Base-by-base conservation (phyloP, 805 yeast genomes). In the Schwanniomyces yamadae region DNA sequence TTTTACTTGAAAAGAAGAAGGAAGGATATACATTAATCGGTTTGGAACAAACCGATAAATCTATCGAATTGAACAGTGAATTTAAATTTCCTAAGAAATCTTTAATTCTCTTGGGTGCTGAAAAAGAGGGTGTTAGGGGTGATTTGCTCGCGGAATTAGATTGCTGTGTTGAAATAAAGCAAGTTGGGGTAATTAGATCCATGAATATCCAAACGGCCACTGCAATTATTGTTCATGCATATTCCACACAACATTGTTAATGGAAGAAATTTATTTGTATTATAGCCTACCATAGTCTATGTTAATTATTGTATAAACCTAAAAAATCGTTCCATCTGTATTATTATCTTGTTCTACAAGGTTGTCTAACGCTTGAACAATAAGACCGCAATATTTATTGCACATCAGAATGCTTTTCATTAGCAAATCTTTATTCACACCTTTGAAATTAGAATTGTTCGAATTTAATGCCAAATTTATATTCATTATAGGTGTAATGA, bases 151-250 rank as follows among this genome's bases (percentile, higher is more conserved):
- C 86, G 0, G 91, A 85, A 51, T 66, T 91, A 21, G 97, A 90
- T 54, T 66, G 81, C 46, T 90, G 96, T 55, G 78, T 91, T 26
- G 96, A 90, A 52, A 90, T 90, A 48, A 86, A 88, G 54, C 98
- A 90, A 55, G 82, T 79, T 26, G 98, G 98, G 11, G 89, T 90
- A 12, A 80, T 91, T 26, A 72, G 98, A 47, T 89, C 96, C 1
- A 90, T 90, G 98, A 90, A 90, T 53, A 90, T 90, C 42, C 98
- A 90, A 63, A 90, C 97, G 0, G 98, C 97, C 1, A 82, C 97
- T 0, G 98, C 97, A 0, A 89, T 90, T 14, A 78, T 90, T 34
- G 96, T 89, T 5, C 95, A 90, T 59, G 93, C 96, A 0, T 90
- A 91, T 51, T 80, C 95, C 1, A 56, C 72, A 13, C 86, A 81